Evolutionary conservation across 192 early-diverging fungal genomes (phyloP), one percentile per base, ranked within the genome.

Genomic region (Paraglomus occultum): DNA sequence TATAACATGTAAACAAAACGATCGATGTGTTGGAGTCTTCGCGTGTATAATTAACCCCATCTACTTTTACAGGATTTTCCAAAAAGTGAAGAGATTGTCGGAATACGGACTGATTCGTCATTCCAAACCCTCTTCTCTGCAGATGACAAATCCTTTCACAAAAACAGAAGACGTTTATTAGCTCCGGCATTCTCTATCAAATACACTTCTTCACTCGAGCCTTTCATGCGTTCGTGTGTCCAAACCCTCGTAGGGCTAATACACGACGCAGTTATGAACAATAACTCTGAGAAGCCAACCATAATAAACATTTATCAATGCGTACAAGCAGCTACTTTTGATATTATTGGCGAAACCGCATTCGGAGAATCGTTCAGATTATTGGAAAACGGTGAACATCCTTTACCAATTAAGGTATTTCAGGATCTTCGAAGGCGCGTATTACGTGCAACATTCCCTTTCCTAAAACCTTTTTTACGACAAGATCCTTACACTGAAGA

Each of bases 311-410:
- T 82, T 22, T 77, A 80, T 67, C 49, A 38, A 3, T 46, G 81
- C 14, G 40, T 75, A 18, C 59, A 75, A 23, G 49, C 72, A 43
- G 46, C 74, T 11, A 66, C 84, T 12, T 50, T 85, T 42, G 84
- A 85, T 64, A 73, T 77, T 15, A 83, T 85, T 64, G 84, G 84
- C 0, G 76, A 80, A n/a, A 79, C 79, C 0, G 79, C 79, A 14
- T 84, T 85, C 66, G 84, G 83, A 8, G 40, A 67, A 50, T 71
- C 81, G 5, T 85, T 85, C 49, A 61, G 79, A 8, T 83, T 85
- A 75, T 51, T 85, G n/a, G 74, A 81, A 44, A 64, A 72, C 5
- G 78, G 72, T 12, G 71, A 70, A 1, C 80, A 85, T 66, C 75
- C 74, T 17, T 42, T 85, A 4, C 81, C 80, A 7, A 52, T 45